These are phyloP conservation scores for Glonium stellatum DNA, from an alignment of 495 filamentous ascomycete species.

Conservation along the genomic window DNA sequence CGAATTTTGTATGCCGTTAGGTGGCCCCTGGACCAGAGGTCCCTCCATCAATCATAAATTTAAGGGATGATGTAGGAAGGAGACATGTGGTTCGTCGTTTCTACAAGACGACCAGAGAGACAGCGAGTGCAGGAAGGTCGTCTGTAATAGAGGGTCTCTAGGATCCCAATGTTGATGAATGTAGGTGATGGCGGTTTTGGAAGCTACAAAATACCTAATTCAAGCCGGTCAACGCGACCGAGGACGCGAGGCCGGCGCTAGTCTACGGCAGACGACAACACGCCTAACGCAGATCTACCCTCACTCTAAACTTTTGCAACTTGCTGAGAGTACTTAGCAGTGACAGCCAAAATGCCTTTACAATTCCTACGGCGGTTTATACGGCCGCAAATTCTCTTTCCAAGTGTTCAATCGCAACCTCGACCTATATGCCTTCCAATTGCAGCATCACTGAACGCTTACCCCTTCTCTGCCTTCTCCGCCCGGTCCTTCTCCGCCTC, in stretches of 20 bases:
- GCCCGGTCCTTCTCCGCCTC: constrained; percentile 26
- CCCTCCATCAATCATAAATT: constrained; percentile 34
- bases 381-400: constrained; percentile 13
- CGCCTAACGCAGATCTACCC: too few species aligned
- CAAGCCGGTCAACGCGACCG: too few species aligned
- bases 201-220: too few species aligned
- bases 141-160: too few species aligned
- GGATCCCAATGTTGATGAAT: too few species aligned
- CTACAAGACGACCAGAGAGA: not conserved
- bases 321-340: not conserved
- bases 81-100: constrained; percentile 25
- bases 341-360: constrained; percentile 17
- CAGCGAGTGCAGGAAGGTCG: not conserved
- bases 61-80: constrained; percentile 9
- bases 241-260: too few species aligned
- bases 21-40: constrained; percentile 31
- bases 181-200: too few species aligned
- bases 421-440: constrained; percentile 5
- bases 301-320: too few species aligned
- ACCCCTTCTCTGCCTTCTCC: constrained; percentile 8
- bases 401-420: not conserved
- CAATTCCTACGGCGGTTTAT: constrained; percentile 22
- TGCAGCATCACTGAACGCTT: constrained; percentile 1
- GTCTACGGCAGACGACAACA: too few species aligned
- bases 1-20: constrained; percentile 33